These are phyloP conservation scores for Mollisiaceae sp. DNA, from an alignment of 2,329 filamentous ascomycete species.

Conservation along the genomic window DNA sequence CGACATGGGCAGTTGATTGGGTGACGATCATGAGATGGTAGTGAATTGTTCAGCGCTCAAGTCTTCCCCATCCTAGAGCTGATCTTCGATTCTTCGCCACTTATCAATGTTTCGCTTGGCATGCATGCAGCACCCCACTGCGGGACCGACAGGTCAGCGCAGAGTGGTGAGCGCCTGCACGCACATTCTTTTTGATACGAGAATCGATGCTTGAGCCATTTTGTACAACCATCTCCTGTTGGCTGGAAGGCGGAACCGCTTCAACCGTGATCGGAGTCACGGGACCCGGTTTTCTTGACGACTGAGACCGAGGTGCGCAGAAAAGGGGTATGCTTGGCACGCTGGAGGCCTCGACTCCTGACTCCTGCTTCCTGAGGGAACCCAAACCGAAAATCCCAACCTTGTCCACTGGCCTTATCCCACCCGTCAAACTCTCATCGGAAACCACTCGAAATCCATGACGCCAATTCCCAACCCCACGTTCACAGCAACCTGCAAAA, in stretches of 20 bases:
- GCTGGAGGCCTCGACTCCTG: not conserved
- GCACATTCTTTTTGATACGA: constrained; percentile 3
- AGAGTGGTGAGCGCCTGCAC: not conserved
- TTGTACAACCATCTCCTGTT: not conserved
- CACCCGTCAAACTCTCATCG: not conserved
- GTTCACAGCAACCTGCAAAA: not conserved
- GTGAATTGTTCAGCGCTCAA: not conserved
- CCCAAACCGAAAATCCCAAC: not conserved
- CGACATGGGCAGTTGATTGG: constrained; percentile 5
- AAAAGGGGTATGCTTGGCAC: not conserved
- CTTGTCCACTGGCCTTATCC: not conserved
- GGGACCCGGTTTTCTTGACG: not conserved
- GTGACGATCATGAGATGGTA: not conserved
- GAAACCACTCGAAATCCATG: not conserved
- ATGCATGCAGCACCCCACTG: not conserved
- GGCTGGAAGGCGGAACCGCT: no score
- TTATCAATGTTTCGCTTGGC: not conserved
- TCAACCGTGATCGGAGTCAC: not conserved
- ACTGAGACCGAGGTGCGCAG: not conserved
- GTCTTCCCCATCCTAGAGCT: not conserved
- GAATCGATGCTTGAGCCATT: constrained; percentile 1
- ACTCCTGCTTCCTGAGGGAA: no score
- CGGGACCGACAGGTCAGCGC: not conserved
- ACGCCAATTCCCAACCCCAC: constrained; percentile 1
- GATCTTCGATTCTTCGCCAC: not conserved